Evolutionary conservation across 371 early-diverging fungal species (phyloP).

Genomic region (Rhizopus stolonifer): DNA sequence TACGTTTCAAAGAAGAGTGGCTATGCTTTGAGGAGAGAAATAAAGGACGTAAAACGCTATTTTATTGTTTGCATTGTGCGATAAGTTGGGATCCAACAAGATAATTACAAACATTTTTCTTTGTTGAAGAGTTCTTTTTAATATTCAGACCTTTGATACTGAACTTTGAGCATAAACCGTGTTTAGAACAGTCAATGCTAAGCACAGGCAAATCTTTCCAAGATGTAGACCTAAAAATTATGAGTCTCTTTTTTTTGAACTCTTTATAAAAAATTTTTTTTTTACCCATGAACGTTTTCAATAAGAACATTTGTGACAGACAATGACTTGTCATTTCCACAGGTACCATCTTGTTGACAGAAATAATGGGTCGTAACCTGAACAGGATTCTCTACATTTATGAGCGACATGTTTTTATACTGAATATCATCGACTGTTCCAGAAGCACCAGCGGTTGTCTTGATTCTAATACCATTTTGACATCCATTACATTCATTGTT

Average conservation of each 20-base stretch:
- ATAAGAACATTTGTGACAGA: conserved; percentile 26
- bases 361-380: conserved; percentile 38
- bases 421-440: conserved; percentile 26
- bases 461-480: conserved; percentile 42
- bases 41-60: no score
- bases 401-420: conserved; percentile 21
- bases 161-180: conserved; percentile 23
- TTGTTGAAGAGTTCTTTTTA: conserved; percentile 12
- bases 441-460: conserved; percentile 38
- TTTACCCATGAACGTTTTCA: conserved; percentile 24
- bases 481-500: conserved; percentile 29
- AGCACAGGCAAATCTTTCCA: conserved; percentile 18
- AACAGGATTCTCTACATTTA: conserved; percentile 30
- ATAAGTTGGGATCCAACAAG: conserved; percentile 19
- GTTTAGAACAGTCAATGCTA: conserved; percentile 25
- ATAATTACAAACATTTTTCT: conserved; percentile 25
- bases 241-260: no score
- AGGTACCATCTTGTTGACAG: conserved; percentile 30
- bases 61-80: conserved; percentile 16
- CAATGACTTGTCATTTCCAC: conserved; percentile 21
- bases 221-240: conserved; percentile 6
- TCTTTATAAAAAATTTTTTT: no score
- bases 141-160: conserved; percentile 19
- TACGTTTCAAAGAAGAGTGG: no score
- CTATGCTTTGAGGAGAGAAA: no score